Evolutionary conservation across 768 basidiomycete genomes (phyloP).

Genomic region (Tubosaeta brunneosetosa): DNA sequence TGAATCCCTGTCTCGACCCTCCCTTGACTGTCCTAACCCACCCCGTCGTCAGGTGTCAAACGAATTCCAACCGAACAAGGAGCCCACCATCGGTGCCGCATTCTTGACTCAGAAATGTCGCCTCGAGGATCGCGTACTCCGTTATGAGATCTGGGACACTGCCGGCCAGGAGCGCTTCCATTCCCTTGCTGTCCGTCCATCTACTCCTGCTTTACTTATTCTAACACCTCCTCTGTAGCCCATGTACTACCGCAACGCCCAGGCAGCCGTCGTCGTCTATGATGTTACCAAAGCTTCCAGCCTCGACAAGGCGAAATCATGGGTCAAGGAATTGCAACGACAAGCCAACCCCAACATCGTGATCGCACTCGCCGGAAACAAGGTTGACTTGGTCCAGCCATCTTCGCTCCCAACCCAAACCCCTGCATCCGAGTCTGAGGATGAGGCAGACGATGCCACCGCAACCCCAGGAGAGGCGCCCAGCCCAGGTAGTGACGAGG

Average conservation of each 20-base stretch:
- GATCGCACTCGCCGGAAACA: conserved; percentile 97
- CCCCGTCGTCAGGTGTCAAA: conserved; percentile 66
- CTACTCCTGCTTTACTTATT: neutral
- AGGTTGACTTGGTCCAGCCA: conserved; percentile 83
- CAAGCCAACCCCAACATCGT: conserved; percentile 99
- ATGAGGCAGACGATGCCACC: conserved; percentile 90
- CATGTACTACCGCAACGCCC: conserved; percentile 98
- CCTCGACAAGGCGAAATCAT: conserved; percentile 97
- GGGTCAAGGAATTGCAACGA: conserved; percentile 98
- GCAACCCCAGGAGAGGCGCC: conserved; percentile 73
- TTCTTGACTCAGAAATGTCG: conserved; percentile 95
- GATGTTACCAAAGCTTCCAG: conserved; percentile 95
- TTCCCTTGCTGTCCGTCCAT: conserved; percentile 75
- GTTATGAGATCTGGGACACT: conserved; percentile 98
- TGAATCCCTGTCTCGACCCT: conserved; percentile 37
- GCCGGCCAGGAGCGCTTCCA: conserved; percentile 97
- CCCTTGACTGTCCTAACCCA: neutral
- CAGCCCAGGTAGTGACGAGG: conserved; percentile 49
- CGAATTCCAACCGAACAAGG: conserved; percentile 98
- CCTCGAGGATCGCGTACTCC: conserved; percentile 87
- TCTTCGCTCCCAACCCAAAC: conserved; percentile 48
- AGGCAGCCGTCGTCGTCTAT: conserved; percentile 97
- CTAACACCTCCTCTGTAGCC: conserved; percentile 46
- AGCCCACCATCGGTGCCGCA: conserved; percentile 96
- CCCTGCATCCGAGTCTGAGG: conserved; percentile 67